These are phyloP conservation scores for Nigrospora osmanthi DNA, from an alignment of 2,329 filamentous ascomycete species.

Conservation along the genomic window DNA sequence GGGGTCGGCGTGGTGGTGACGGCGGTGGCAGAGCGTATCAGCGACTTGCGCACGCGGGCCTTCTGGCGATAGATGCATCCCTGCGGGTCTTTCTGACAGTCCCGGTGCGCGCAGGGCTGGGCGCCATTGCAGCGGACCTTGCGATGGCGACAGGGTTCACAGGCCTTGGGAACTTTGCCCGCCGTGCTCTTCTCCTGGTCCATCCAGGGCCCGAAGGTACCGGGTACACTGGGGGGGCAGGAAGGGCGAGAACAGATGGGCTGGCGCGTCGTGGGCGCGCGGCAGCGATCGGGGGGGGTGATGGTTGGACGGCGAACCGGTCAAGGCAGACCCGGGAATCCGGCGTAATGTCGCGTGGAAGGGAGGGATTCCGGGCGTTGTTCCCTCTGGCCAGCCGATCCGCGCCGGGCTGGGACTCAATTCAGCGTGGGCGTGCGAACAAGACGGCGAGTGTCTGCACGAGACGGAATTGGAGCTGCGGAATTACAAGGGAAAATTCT, in stretches of 20 bases:
- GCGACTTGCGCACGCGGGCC: slow-evolving; percentile 21
- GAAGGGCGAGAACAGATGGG: too few relatives aligned
- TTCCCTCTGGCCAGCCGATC: too few relatives aligned
- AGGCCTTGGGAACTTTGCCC: slow-evolving; percentile 11
- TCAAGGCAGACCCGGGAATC: neutral
- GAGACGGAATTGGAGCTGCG: too few relatives aligned
- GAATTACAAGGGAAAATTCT: too few relatives aligned
- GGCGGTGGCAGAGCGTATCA: slow-evolving; percentile 19
- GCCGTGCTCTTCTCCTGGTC: neutral
- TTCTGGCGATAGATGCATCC: slow-evolving; percentile 11
- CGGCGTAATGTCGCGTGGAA: too few relatives aligned
- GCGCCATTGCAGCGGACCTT: slow-evolving; percentile 11
- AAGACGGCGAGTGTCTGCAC: too few relatives aligned
- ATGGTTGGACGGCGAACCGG: neutral
- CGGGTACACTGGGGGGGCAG: neutral
- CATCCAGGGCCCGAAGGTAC: neutral
- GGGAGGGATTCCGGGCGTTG: too few relatives aligned
- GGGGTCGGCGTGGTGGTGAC: neutral
- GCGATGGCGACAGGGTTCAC: slow-evolving; percentile 11
- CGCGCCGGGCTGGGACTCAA: too few relatives aligned
- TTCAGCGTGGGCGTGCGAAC: too few relatives aligned
- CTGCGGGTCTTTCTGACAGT: slow-evolving; percentile 7
- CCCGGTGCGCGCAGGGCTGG: slow-evolving; percentile 6
- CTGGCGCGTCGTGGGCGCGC: too few relatives aligned
- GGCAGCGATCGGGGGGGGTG: too few relatives aligned